phyloP scores from a whole-genome alignment of 176 grass and related monocot genomes.

The Carex pumila region DNA sequence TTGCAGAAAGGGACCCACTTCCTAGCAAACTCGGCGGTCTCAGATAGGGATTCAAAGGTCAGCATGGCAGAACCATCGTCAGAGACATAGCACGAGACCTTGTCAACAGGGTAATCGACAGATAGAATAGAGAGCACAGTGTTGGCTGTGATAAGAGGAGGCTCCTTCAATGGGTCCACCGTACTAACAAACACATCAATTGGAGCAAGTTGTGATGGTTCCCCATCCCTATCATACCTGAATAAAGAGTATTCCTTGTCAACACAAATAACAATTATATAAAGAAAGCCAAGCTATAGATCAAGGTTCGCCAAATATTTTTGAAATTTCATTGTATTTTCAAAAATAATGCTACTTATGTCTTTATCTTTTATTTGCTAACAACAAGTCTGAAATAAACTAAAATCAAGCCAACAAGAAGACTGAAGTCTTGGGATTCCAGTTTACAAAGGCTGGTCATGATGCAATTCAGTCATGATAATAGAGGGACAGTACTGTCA shows the following conservation, averaged over 20 bases:
- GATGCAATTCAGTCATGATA: neutral
- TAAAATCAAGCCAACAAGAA: neutral
- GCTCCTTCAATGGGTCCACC: constrained; percentile 85
- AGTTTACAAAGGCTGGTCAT: neutral
- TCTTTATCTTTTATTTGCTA: neutral
- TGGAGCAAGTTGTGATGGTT: constrained; percentile 72
- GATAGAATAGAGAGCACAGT: constrained; percentile 84
- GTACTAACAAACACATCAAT: constrained; percentile 94
- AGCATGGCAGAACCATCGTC: constrained; percentile 95
- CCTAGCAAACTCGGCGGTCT: constrained; percentile 84
- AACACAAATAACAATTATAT: neutral
- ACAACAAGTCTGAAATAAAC: neutral
- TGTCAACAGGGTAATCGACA: constrained; percentile 88
- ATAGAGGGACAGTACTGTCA: neutral
- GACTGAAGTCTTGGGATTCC: neutral
- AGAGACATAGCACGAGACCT: constrained; percentile 97
- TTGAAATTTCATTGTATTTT: neutral
- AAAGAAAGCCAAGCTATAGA: neutral
- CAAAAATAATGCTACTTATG: neutral
- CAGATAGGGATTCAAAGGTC: constrained; percentile 77
- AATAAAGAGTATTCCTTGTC: constrained; percentile 10
- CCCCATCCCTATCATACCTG: constrained; percentile 90
- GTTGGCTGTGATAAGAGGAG: constrained; percentile 79
- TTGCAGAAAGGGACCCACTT: constrained; percentile 99
- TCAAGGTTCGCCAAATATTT: neutral